Evolutionary conservation across 306 rosid species (phyloP), one percentile per base, ranked within the genome.

Genomic region (Lablab purpureus): DNA sequence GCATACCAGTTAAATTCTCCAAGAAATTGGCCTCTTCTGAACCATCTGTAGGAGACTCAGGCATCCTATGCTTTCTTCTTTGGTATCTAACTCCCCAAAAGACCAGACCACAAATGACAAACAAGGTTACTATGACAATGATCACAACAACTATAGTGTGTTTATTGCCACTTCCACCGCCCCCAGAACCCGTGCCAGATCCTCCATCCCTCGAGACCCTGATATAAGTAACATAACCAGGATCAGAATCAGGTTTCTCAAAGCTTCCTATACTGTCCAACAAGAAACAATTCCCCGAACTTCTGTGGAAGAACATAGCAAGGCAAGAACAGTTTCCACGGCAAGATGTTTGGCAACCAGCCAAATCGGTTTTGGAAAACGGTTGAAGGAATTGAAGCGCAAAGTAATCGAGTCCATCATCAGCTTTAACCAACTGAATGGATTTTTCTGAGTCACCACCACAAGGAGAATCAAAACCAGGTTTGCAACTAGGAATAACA

Each of bases 11-110:
- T 37, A 95, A 80, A 81, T 75, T 87, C 85, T 89, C 96, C 84
- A 90, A 80, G 89, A 92, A 95, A 83, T 88, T 91, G 76, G 89
- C 98, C 86, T 95, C 99, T 47, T 91, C 99, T 12, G 99, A 91
- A 59, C 63, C 68, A 52, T 85, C 93, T 6, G 28, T 28, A 40
- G 90, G 83, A 41, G 95, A 81, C 43, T 76, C 85, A 1, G 90
- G 88, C 45, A 65, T 22, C 12, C 65, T 85, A 58, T 56, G 83
- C 85, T 77, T 91, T 73, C 43, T 88, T 85, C 60, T 82, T 82
- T 77, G 60, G 87, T 21, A 89, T 68, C 84, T 80, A 52, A 85
- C 71, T 54, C 93, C 96, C 37, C 50, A 71, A 79, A 50, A 93
- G 62, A 90, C 36, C 43, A 95, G 19, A 70, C 77, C 71, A 63